Percentiles rank a stretch among this genome's conserved stretches.
Evolutionary conservation across 306 rosid genomes (phyloP).

Genomic region (Rosa persica): DNA sequence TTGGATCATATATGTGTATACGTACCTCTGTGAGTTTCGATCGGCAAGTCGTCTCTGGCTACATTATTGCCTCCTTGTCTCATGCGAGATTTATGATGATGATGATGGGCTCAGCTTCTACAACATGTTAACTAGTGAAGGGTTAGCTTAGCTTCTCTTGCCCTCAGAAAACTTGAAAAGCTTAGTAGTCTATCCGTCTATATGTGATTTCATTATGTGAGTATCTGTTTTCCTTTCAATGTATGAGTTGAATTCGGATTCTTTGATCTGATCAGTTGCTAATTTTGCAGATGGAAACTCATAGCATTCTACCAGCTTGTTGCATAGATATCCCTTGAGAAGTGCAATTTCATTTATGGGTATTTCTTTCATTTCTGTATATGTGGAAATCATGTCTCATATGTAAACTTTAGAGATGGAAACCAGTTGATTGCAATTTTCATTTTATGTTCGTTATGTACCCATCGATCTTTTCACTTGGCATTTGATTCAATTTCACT

Average conservation of each 20-base stretch:
- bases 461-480: neutral
- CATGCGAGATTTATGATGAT: slow-evolving; percentile 61
- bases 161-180: neutral
- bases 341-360: neutral
- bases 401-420: neutral
- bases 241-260: neutral
- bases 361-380: neutral
- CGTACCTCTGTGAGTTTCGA: neutral
- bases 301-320: neutral
- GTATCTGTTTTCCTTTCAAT: neutral
- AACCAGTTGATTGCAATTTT: neutral
- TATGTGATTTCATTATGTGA: neutral
- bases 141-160: neutral
- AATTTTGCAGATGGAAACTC: slow-evolving; percentile 1
- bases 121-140: neutral
- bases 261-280: neutral
- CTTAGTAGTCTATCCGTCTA: neutral
- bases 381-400: neutral
- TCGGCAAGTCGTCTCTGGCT: slow-evolving; percentile 94
- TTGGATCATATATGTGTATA: neutral
- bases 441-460: neutral
- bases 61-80: slow-evolving; percentile 54
- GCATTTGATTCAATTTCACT: no score
- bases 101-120: neutral
- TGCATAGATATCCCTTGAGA: neutral